Conservation (phyloP, 1,139 yeast genomes). For the Waltiozyma solani region DNA sequence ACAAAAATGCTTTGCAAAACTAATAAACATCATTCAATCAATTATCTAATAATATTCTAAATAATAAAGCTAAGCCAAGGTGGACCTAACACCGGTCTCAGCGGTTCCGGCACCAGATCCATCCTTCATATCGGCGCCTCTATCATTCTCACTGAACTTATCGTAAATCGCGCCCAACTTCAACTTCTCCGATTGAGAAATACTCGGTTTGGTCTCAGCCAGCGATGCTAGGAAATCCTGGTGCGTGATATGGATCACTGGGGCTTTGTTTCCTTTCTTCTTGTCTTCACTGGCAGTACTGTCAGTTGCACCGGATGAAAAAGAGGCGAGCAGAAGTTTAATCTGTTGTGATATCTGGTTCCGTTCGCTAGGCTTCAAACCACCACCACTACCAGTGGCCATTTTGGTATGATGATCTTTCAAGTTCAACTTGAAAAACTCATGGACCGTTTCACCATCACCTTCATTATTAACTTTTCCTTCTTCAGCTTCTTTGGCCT, state of each 20-base stretch:
- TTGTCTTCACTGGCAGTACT: background rate
- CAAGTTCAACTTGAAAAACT: constrained; percentile 28
- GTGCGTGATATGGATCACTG: constrained; percentile 32
- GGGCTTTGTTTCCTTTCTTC: constrained; percentile 4
- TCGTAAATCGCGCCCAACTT: constrained; percentile 59
- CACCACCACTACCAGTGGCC: too few species aligned
- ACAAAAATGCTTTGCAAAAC: too few species aligned
- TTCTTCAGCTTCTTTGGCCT: constrained; percentile 12
- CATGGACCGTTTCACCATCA: constrained; percentile 14
- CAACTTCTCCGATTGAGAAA: constrained; percentile 58
- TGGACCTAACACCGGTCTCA: background rate
- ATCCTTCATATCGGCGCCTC: constrained; percentile 86
- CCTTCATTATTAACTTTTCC: constrained; percentile 19
- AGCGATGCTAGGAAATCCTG: constrained; percentile 56
- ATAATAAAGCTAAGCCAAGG: background rate
- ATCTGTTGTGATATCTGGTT: constrained; percentile 36
- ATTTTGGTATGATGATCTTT: constrained; percentile 21
- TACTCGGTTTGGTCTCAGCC: constrained; percentile 77
- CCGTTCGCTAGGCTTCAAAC: constrained; percentile 36
- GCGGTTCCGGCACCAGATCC: constrained; percentile 44
- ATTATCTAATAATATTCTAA: too few species aligned
- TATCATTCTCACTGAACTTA: constrained; percentile 55
- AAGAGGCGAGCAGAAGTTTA: constrained; percentile 25
- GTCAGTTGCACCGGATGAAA: background rate
- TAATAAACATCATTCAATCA: too few species aligned